A percentile compares a stretch with the other conserved stretches of the same genome.
phyloP scores from a whole-genome alignment of 805 yeast species.

The Teunomyces kruisii region DNA sequence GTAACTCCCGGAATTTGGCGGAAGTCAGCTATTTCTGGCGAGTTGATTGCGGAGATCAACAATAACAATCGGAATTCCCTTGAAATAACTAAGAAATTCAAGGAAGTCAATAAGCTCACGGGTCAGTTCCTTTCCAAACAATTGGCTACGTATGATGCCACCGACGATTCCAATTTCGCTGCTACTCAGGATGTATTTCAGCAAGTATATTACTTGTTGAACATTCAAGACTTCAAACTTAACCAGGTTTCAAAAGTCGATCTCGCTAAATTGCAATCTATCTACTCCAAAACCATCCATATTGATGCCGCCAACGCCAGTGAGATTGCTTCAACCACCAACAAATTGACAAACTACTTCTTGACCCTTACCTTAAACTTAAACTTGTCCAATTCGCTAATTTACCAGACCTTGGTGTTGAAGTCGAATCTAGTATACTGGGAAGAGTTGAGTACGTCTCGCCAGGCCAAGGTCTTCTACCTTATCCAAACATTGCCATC shows the following conservation, averaged over 20 bases:
- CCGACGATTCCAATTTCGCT: background rate
- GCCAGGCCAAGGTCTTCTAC: slow-evolving; percentile 26
- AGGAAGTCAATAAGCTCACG: slow-evolving; percentile 20
- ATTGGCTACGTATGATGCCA: slow-evolving; percentile 9
- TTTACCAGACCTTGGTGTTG: slow-evolving; percentile 32
- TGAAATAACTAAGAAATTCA: slow-evolving; percentile 20
- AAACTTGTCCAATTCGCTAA: slow-evolving; percentile 31
- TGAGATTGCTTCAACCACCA: background rate
- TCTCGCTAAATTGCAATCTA: slow-evolving; percentile 1
- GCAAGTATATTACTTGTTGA: slow-evolving; percentile 20
- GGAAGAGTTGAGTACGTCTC: slow-evolving; percentile 27
- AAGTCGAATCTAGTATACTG: slow-evolving; percentile 37
- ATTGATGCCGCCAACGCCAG: background rate
- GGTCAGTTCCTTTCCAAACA: slow-evolving; percentile 21
- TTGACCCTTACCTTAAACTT: slow-evolving; percentile 21
- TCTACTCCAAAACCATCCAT: slow-evolving; percentile 2
- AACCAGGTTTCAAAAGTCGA: slow-evolving; percentile 7
- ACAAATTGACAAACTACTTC: slow-evolving; percentile 22
- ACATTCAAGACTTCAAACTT: slow-evolving; percentile 18
- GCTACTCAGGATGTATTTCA: slow-evolving; percentile 20
- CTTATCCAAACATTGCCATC: slow-evolving; percentile 36
- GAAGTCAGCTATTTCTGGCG: slow-evolving; percentile 11
- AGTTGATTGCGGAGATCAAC: slow-evolving; percentile 17
- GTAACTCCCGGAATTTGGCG: slow-evolving; percentile 19
- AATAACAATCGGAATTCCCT: slow-evolving; percentile 32